Percentiles rank a stretch among this genome's conserved stretches.
Evolutionary conservation across 768 basidiomycete genomes (phyloP).

Genomic region (Flagelloscypha sp.): DNA sequence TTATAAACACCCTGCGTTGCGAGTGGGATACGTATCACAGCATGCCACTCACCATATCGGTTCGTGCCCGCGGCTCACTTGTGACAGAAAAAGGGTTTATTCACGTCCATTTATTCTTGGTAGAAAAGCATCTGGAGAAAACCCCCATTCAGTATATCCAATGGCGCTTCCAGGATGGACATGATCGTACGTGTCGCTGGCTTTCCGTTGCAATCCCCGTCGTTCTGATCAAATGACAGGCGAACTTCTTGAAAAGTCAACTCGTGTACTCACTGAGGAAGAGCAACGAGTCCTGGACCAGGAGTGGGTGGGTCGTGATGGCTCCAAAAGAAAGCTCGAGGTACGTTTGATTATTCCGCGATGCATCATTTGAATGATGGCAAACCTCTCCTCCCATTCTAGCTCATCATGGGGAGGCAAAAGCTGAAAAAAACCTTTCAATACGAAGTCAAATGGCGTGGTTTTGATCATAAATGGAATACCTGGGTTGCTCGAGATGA

Average conservation of each 20-base stretch:
- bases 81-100: slow-evolving; percentile 13
- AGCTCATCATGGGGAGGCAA: slow-evolving; percentile 90
- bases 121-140: slow-evolving; percentile 91
- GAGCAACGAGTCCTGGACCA: slow-evolving; percentile 72
- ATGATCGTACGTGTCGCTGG: slow-evolving; percentile 63
- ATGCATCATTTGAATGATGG: slow-evolving; percentile 5
- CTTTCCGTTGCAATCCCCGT: slow-evolving; percentile 8
- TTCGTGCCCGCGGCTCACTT: slow-evolving; percentile 26
- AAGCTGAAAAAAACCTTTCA: slow-evolving; percentile 94
- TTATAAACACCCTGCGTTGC: slow-evolving; percentile 88
- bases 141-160: slow-evolving; percentile 95
- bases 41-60: slow-evolving; percentile 97
- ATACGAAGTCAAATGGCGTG: slow-evolving; percentile 87
- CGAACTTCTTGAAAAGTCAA: slow-evolving; percentile 85
- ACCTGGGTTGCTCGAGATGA: slow-evolving; percentile 89
- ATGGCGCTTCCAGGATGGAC: slow-evolving; percentile 98
- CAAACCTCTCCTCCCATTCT: slow-evolving; percentile 8
- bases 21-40: slow-evolving; percentile 95
- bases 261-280: slow-evolving; percentile 82
- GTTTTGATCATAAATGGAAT: slow-evolving; percentile 79
- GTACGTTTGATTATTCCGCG: slow-evolving; percentile 27
- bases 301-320: slow-evolving; percentile 88
- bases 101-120: slow-evolving; percentile 7
- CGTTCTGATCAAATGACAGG: slow-evolving; percentile 31
- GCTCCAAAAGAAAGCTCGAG: slow-evolving; percentile 87